Conservation (phyloP, 371 early-diverging fungal species). For the Mortierella sp. region DNA sequence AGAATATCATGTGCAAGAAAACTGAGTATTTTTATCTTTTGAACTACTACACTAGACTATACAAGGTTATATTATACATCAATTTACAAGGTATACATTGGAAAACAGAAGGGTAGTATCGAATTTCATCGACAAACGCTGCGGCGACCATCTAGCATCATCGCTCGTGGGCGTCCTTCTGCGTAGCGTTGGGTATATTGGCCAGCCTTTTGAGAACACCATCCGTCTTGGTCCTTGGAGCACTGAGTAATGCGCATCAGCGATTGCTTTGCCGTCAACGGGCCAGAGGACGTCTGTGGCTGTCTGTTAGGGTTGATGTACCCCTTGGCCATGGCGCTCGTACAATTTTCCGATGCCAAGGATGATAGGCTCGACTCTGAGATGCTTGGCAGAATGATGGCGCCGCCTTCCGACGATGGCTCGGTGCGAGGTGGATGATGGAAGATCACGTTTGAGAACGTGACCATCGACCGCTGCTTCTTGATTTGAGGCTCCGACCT, state of each 20-base stretch:
- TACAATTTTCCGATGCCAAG: not conserved
- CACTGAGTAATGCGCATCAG: slow-evolving; percentile 45
- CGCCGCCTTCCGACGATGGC: not conserved
- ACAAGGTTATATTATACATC: too few relatives aligned
- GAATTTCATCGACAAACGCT: slow-evolving; percentile 10
- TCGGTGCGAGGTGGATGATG: slow-evolving; percentile 7
- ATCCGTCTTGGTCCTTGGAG: slow-evolving; percentile 25
- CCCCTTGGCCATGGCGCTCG: not conserved
- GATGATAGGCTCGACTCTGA: slow-evolving; percentile 14
- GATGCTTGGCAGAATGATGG: slow-evolving; percentile 20
- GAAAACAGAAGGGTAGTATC: not conserved
- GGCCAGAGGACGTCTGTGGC: slow-evolving; percentile 12
- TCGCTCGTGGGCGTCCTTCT: slow-evolving; percentile 15
- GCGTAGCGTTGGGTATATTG: slow-evolving; percentile 38
- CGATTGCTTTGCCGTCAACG: slow-evolving; percentile 35
- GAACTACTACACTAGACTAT: too few relatives aligned
- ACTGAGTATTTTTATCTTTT: too few relatives aligned
- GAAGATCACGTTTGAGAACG: slow-evolving; percentile 29
- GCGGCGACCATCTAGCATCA: slow-evolving; percentile 37
- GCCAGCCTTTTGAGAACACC: slow-evolving; percentile 46
- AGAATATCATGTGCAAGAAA: too few relatives aligned
- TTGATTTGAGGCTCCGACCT: slow-evolving; percentile 1
- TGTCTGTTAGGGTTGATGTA: slow-evolving; percentile 15
- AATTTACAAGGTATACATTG: too few relatives aligned
- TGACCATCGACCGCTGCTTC: slow-evolving; percentile 20